Conservation (phyloP, 176 grass and related monocot species). For the Tuctoria greenei region DNA sequence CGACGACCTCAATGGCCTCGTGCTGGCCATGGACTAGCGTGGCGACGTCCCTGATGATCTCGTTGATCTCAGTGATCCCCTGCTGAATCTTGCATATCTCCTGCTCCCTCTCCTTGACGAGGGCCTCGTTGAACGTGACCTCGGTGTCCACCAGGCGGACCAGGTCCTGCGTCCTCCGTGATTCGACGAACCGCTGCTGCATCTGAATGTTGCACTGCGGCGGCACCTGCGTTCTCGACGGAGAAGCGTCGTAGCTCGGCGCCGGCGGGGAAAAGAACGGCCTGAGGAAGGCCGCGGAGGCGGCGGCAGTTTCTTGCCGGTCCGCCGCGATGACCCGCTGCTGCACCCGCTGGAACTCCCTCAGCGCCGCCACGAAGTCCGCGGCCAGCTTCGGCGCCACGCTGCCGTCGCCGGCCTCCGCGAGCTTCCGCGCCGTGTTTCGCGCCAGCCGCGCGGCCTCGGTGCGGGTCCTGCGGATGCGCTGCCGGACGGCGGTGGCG, state of each 20-base stretch:
- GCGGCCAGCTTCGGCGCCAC: slow-evolving; percentile 45
- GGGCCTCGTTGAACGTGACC: slow-evolving; percentile 42
- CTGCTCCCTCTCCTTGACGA: slow-evolving; percentile 58
- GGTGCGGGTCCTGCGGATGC: slow-evolving; percentile 49
- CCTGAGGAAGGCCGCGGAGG: background rate
- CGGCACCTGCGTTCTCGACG: no score
- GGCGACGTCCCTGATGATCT: slow-evolving; percentile 58
- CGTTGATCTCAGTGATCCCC: slow-evolving; percentile 53
- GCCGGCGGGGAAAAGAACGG: background rate
- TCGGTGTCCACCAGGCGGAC: slow-evolving; percentile 53
- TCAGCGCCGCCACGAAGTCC: slow-evolving; percentile 56
- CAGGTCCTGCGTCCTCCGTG: slow-evolving; percentile 38
- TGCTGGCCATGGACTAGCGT: slow-evolving; percentile 49
- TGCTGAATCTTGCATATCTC: slow-evolving; percentile 61
- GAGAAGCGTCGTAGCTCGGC: background rate
- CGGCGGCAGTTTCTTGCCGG: slow-evolving; percentile 23
- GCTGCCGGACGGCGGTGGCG: slow-evolving; percentile 39
- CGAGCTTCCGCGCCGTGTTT: slow-evolving; percentile 54
- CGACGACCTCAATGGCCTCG: slow-evolving; percentile 36
- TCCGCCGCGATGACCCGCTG: slow-evolving; percentile 35
- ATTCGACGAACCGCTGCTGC: slow-evolving; percentile 29
- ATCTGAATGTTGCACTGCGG: background rate
- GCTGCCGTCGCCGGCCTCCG: slow-evolving; percentile 24
- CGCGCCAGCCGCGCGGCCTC: slow-evolving; percentile 48
- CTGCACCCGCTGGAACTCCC: slow-evolving; percentile 53